These are phyloP conservation scores for Didymella sp. DNA, from an alignment of 2,329 filamentous ascomycete species.

Conservation along the genomic window DNA sequence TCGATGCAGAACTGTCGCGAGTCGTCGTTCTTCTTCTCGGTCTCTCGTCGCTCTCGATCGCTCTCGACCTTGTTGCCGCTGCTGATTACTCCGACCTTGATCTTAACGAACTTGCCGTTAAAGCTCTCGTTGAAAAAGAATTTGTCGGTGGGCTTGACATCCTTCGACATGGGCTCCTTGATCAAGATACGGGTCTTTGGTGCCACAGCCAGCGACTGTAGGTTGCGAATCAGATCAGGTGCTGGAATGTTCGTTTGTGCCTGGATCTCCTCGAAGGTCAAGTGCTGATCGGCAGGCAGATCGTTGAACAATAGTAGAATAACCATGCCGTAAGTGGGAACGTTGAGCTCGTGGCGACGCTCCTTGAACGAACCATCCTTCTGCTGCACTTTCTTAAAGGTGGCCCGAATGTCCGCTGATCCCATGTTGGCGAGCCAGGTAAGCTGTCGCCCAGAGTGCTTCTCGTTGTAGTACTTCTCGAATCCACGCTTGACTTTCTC, in stretches of 20 bases:
- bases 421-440: conserved; percentile 83
- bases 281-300: conserved; percentile 58
- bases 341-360: conserved; percentile 85
- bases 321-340: conserved; percentile 91
- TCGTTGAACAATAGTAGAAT: conserved; percentile 91
- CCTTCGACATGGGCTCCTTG: conserved; percentile 81
- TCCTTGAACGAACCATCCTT: conserved; percentile 71
- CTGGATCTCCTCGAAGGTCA: conserved; percentile 80
- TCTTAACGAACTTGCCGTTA: conserved; percentile 80
- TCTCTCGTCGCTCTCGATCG: conserved; percentile 68
- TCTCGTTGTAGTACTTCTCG: conserved; percentile 84
- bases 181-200: conserved; percentile 81
- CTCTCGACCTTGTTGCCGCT: conserved; percentile 86
- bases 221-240: conserved; percentile 74
- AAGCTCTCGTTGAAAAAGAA: conserved; percentile 87
- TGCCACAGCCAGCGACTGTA: conserved; percentile 82
- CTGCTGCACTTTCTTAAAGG: conserved; percentile 74
- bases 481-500: conserved; percentile 82
- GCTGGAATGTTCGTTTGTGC: conserved; percentile 78
- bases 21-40: conserved; percentile 78
- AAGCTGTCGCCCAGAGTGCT: conserved; percentile 85
- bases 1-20: conserved; percentile 74
- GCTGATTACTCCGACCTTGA: conserved; percentile 86
- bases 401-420: conserved; percentile 83
- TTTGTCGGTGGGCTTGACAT: conserved; percentile 75